Percentiles rank a stretch among this genome's conserved stretches.
phyloP scores from a whole-genome alignment of 2,329 filamentous ascomycete genomes.

The Nigrograna mackinnonii region DNA sequence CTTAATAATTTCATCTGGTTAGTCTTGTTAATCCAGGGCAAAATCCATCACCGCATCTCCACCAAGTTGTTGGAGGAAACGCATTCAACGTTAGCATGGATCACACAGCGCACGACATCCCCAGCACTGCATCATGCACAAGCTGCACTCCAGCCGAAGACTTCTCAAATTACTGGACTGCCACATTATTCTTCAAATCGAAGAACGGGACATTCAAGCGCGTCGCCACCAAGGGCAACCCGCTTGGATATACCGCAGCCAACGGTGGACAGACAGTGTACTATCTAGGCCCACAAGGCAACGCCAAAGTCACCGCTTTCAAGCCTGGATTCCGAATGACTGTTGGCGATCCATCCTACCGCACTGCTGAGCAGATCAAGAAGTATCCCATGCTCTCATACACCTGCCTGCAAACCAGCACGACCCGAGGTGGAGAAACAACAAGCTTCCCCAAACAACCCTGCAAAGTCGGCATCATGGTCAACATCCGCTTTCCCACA shows the following conservation, averaged over 20 bases:
- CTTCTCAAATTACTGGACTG: conserved; percentile 24
- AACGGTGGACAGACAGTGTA: conserved; percentile 22
- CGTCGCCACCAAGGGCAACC: conserved; percentile 13
- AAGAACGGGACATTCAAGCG: conserved; percentile 14
- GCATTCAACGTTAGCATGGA: conserved; percentile 22
- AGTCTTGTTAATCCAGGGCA: background rate
- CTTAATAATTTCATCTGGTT: no score
- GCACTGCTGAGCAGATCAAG: conserved; percentile 19
- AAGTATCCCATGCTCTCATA: conserved; percentile 26
- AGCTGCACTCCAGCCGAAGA: conserved; percentile 24
- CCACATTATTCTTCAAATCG: conserved; percentile 16
- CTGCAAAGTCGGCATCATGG: conserved; percentile 17
- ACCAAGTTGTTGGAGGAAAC: conserved; percentile 23
- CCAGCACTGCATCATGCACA: conserved; percentile 15
- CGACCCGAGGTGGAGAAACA: conserved; percentile 17
- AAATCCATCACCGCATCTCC: conserved; percentile 4
- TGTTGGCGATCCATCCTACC: conserved; percentile 23
- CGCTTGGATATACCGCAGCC: conserved; percentile 6
- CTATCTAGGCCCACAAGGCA: conserved; percentile 21
- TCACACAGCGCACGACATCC: conserved; percentile 17
- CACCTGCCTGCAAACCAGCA: conserved; percentile 26
- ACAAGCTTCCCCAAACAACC: conserved; percentile 15
- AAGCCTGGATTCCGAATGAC: conserved; percentile 19
- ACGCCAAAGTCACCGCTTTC: conserved; percentile 16
- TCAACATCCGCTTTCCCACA: conserved; percentile 15